A percentile compares a stretch with the other conserved stretches of the same genome.
Evolutionary conservation across 2,329 filamentous ascomycete species (phyloP).

Genomic region (Colletotrichum gloeosporioides): DNA sequence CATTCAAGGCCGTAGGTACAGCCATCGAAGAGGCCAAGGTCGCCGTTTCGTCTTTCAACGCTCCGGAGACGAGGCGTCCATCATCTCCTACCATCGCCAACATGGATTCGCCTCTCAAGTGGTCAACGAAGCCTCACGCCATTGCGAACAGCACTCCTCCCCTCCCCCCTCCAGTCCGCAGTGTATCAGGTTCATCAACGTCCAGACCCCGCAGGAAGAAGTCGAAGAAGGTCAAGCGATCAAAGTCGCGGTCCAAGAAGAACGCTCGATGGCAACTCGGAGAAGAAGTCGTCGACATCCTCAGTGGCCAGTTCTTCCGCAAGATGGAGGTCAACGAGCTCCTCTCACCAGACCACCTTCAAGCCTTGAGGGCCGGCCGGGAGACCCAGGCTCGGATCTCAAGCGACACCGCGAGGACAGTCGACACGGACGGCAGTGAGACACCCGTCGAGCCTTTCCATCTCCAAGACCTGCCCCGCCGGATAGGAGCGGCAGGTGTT

Average conservation of each 20-base stretch:
- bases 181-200: slow-evolving; percentile 34
- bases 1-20: slow-evolving; percentile 51
- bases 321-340: slow-evolving; percentile 65
- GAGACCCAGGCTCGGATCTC: slow-evolving; percentile 34
- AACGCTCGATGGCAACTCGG: slow-evolving; percentile 57
- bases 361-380: slow-evolving; percentile 27
- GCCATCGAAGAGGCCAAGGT: slow-evolving; percentile 43
- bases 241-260: slow-evolving; percentile 29
- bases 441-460: slow-evolving; percentile 56
- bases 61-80: neutral
- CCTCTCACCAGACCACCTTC: slow-evolving; percentile 52
- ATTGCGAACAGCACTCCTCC: slow-evolving; percentile 24
- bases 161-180: slow-evolving; percentile 29
- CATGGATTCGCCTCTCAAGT: neutral
- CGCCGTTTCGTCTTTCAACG: slow-evolving; percentile 24
- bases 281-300: slow-evolving; percentile 62
- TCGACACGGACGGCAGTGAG: slow-evolving; percentile 35
- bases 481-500: slow-evolving; percentile 45
- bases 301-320: slow-evolving; percentile 60
- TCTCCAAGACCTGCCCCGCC: slow-evolving; percentile 50
- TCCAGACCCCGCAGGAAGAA: slow-evolving; percentile 45
- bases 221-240: slow-evolving; percentile 38
- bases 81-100: slow-evolving; percentile 17
- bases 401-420: slow-evolving; percentile 31
- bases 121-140: slow-evolving; percentile 25